Conservation (phyloP, 305 asterid species). For the Solanum hybrid region DNA sequence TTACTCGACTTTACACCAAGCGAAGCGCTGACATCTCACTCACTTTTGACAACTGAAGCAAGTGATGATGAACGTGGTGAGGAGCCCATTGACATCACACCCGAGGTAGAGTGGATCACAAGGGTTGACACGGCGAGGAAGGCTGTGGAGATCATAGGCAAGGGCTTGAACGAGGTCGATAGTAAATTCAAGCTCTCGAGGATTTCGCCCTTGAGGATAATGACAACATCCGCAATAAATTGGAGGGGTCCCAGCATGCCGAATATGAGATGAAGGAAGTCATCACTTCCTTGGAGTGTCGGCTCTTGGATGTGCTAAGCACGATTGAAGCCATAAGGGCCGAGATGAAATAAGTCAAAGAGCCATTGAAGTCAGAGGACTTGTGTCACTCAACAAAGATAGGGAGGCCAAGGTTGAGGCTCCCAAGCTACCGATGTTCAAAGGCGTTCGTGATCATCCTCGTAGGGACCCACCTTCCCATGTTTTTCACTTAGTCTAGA, state of each 20-base stretch:
- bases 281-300: background rate
- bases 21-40: background rate
- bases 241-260: background rate
- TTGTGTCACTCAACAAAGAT: too few species aligned
- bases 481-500: too few species aligned
- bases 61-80: background rate
- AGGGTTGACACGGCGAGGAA: background rate
- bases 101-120: background rate
- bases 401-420: too few species aligned
- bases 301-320: background rate
- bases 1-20: background rate
- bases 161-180: background rate
- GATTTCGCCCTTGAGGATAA: background rate
- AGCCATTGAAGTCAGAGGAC: background rate
- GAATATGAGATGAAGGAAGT: background rate
- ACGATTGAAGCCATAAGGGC: background rate
- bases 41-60: background rate
- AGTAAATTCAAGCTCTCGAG: background rate
- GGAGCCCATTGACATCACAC: background rate
- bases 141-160: background rate
- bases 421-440: too few species aligned
- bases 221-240: too few species aligned
- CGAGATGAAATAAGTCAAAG: background rate
- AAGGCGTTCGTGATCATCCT: too few species aligned
- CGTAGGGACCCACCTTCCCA: too few species aligned